Conservation (phyloP, 2,329 filamentous ascomycete species). For the Colletotrichum melonis region DNA sequence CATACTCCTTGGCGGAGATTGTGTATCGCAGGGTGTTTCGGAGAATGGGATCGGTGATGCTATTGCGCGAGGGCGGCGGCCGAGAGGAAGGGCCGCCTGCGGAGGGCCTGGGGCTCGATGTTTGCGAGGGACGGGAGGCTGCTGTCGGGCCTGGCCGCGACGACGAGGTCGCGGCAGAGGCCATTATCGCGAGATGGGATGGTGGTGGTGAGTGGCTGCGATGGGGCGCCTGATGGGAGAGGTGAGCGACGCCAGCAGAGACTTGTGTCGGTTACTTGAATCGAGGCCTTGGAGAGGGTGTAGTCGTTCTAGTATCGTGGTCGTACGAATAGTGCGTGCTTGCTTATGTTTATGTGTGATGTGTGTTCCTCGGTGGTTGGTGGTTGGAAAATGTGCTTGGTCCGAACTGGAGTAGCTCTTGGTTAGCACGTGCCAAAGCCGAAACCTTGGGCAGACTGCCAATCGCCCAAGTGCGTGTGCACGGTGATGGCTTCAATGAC, state of each 20-base stretch:
- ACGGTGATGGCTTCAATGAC: constrained; percentile 15
- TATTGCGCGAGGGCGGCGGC: constrained; percentile 27
- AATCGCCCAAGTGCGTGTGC: background rate
- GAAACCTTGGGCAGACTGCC: background rate
- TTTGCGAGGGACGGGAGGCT: constrained; percentile 4
- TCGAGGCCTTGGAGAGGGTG: background rate
- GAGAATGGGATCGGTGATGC: constrained; percentile 73
- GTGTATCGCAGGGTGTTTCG: constrained; percentile 90
- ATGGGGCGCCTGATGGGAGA: background rate
- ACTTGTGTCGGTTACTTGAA: background rate
- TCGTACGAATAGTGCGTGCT: background rate
- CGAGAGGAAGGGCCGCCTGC: constrained; percentile 19
- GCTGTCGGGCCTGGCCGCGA: constrained; percentile 30
- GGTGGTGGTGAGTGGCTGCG: background rate
- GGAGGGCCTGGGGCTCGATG: constrained; percentile 26
- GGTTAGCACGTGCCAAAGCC: constrained; percentile 29
- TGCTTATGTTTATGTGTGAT: background rate
- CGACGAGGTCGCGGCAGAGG: constrained; percentile 33
- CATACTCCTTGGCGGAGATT: constrained; percentile 87
- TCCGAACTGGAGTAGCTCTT: constrained; percentile 23
- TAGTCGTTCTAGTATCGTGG: background rate
- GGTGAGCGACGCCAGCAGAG: background rate
- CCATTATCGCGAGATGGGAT: constrained; percentile 5
- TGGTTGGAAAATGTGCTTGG: constrained; percentile 1
- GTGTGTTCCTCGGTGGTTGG: background rate